Conservation (phyloP, 257 asterid genomes). For the Eustoma russellianum region DNA sequence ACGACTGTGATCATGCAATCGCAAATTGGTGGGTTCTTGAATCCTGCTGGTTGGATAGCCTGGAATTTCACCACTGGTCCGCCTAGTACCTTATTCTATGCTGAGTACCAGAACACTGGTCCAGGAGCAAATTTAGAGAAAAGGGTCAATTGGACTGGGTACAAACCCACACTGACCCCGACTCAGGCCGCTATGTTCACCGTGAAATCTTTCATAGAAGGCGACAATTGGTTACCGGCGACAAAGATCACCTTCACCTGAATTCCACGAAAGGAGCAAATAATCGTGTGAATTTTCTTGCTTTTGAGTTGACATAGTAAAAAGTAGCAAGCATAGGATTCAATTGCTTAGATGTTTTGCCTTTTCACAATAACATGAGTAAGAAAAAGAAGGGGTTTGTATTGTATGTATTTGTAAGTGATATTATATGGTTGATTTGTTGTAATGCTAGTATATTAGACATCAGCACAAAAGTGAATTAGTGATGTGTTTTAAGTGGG, state of each 20-base stretch:
- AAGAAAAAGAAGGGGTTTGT: too few relatives aligned
- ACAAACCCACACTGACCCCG: constrained; percentile 24
- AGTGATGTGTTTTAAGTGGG: too few relatives aligned
- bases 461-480: too few relatives aligned
- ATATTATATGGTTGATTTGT: too few relatives aligned
- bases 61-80: constrained; percentile 43
- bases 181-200: constrained; percentile 35
- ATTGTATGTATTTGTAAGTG: too few relatives aligned
- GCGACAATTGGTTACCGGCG: constrained; percentile 43
- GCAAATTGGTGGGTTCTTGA: constrained; percentile 33
- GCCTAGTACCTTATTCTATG: constrained; percentile 50
- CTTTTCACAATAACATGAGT: too few relatives aligned
- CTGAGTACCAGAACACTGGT: constrained; percentile 55
- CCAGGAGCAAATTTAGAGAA: constrained; percentile 33
- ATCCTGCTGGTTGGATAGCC: constrained; percentile 57
- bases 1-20: constrained; percentile 52
- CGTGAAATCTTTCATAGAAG: constrained; percentile 42
- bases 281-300: background rate
- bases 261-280: background rate
- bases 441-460: too few relatives aligned
- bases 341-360: too few relatives aligned
- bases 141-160: constrained; percentile 68
- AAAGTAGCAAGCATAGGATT: too few relatives aligned
- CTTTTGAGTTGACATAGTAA: too few relatives aligned
- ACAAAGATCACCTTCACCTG: constrained; percentile 22